Conservation (phyloP, 106 monocot genomes). For the Apostasia ramifera region DNA sequence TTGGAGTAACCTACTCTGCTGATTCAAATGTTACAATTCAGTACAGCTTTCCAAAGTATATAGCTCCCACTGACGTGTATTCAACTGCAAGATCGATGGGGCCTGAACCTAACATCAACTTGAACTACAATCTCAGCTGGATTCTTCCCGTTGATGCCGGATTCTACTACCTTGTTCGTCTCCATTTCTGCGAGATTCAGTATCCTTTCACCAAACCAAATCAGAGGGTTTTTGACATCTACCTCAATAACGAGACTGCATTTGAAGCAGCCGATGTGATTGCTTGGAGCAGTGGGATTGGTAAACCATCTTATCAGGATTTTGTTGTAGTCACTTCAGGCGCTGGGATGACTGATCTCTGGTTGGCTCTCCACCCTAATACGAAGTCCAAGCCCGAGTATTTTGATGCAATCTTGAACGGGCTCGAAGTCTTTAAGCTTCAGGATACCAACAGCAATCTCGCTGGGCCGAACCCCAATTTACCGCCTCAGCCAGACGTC, state of each 20-base stretch:
- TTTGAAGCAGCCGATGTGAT: slow-evolving; percentile 21
- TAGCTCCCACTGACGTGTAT: slow-evolving; percentile 46
- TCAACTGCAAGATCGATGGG: slow-evolving; percentile 53
- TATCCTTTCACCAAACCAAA: slow-evolving; percentile 23
- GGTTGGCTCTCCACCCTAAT: slow-evolving; percentile 23
- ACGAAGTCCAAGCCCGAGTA: slow-evolving; percentile 9
- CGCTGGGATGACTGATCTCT: slow-evolving; percentile 16
- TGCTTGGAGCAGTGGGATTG: slow-evolving; percentile 22
- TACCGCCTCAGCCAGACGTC: slow-evolving; percentile 1
- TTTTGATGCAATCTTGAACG: slow-evolving; percentile 28
- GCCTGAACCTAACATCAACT: slow-evolving; percentile 8
- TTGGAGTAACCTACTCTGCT: slow-evolving; percentile 31
- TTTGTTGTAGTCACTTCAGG: slow-evolving; percentile 21
- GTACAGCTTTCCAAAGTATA: slow-evolving; percentile 22
- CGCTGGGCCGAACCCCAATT: slow-evolving; percentile 23
- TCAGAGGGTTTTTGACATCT: slow-evolving; percentile 28
- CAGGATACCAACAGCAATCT: slow-evolving; percentile 17
- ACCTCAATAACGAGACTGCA: slow-evolving; percentile 28
- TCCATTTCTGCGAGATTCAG: slow-evolving; percentile 53
- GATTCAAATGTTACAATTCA: slow-evolving; percentile 38
- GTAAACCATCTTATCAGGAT: slow-evolving; percentile 24
- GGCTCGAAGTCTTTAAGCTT: slow-evolving; percentile 34
- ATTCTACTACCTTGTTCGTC: slow-evolving; percentile 44
- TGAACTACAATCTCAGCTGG: slow-evolving; percentile 55
- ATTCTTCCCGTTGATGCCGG: slow-evolving; percentile 36